These are phyloP conservation scores for Pseudogymnoascus sp. DNA, from an alignment of 2,329 filamentous ascomycete genomes.

Conservation along the genomic window DNA sequence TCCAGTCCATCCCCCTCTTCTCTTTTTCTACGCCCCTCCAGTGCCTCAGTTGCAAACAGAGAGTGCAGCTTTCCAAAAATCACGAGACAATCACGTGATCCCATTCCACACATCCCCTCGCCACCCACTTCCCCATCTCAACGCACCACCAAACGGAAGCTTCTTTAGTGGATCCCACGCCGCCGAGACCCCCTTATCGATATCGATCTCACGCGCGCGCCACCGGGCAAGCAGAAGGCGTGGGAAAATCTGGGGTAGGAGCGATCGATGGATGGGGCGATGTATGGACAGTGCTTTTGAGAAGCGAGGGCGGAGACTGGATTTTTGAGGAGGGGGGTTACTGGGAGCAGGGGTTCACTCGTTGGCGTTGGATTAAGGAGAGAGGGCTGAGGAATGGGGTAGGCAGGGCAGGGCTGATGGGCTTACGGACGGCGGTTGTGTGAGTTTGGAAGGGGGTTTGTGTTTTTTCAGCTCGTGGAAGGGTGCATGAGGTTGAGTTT, in stretches of 20 bases:
- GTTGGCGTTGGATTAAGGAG: too few relatives aligned
- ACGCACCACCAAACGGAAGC: not conserved
- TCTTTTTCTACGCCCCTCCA: too few relatives aligned
- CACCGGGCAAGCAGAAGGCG: not conserved
- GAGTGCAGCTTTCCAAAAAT: not conserved
- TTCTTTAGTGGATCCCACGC: conserved; percentile 7
- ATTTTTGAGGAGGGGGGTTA: not conserved
- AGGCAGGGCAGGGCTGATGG: not conserved
- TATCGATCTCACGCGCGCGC: not conserved
- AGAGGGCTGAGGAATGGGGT: not conserved
- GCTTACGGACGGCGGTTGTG: not conserved
- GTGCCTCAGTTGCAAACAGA: too few relatives aligned
- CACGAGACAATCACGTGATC: not conserved
- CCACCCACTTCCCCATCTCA: not conserved
- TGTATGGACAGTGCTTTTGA: not conserved
- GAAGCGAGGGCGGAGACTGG: not conserved
- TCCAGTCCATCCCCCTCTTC: too few relatives aligned
- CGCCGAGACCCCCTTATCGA: conserved; percentile 3
- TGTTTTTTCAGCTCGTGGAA: conserved; percentile 2
- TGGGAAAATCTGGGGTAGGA: not conserved
- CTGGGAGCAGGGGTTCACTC: not conserved
- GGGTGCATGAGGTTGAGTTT: not conserved
- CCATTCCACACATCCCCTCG: not conserved
- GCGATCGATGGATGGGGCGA: not conserved
- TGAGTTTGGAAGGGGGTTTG: not conserved